Evolutionary conservation across 2,329 filamentous ascomycete genomes (phyloP).

Genomic region (Xylaria sp.): DNA sequence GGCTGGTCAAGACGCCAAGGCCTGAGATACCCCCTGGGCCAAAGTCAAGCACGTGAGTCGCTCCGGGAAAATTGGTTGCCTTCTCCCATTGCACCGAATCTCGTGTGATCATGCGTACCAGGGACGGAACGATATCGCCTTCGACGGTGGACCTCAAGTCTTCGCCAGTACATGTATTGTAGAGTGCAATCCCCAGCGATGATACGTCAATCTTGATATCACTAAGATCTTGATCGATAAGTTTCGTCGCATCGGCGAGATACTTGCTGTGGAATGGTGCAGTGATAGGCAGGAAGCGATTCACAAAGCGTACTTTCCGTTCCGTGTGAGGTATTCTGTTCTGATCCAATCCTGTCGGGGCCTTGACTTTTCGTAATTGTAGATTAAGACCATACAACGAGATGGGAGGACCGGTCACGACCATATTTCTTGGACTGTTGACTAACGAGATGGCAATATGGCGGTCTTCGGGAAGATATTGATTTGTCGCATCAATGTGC

Average conservation of each 20-base stretch:
- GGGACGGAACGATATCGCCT: constrained; percentile 83
- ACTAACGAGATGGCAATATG: constrained; percentile 96
- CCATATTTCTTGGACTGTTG: constrained; percentile 96
- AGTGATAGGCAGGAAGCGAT: constrained; percentile 96
- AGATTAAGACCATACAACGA: constrained; percentile 96
- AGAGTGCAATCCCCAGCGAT: constrained; percentile 84
- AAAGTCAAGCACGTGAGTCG: constrained; percentile 96
- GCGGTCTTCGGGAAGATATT: constrained; percentile 90
- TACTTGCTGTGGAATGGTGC: constrained; percentile 99
- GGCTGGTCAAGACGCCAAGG: constrained; percentile 93
- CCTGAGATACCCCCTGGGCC: constrained; percentile 97
- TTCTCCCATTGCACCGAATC: constrained; percentile 97
- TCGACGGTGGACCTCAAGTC: constrained; percentile 78
- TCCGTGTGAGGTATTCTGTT: constrained; percentile 93
- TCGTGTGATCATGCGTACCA: constrained; percentile 92
- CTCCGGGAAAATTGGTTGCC: constrained; percentile 88
- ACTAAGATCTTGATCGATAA: constrained; percentile 89
- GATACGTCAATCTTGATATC: constrained; percentile 79
- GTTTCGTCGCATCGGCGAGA: constrained; percentile 79
- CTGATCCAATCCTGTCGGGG: constrained; percentile 95
- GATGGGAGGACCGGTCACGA: constrained; percentile 94
- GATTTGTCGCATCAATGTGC: constrained; percentile 96
- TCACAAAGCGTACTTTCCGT: constrained; percentile 95
- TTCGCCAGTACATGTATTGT: constrained; percentile 86
- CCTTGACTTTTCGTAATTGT: constrained; percentile 95